phyloP scores from a whole-genome alignment of 768 basidiomycete species.

The Leccinum fibrillosum region DNA sequence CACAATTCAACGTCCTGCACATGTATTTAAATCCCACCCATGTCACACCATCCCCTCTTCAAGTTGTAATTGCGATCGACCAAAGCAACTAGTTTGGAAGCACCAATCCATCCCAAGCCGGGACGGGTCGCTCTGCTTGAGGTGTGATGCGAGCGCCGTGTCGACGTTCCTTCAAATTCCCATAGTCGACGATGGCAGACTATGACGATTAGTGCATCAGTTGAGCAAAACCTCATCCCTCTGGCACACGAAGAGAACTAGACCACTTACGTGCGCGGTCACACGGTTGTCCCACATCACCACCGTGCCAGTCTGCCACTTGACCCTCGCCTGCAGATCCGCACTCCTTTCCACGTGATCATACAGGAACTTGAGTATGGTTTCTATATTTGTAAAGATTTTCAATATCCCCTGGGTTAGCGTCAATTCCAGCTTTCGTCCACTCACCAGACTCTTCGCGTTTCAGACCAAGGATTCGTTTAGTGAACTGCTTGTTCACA shows the following conservation, averaged over 20 bases:
- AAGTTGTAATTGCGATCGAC: too few species aligned
- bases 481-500: conserved; percentile 83
- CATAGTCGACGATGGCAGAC: conserved; percentile 76
- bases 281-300: conserved; percentile 83
- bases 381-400: conserved; percentile 37
- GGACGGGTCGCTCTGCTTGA: conserved; percentile 76
- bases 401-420: neutral
- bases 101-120: conserved; percentile 52
- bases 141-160: conserved; percentile 82
- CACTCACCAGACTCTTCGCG: conserved; percentile 71
- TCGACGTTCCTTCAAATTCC: conserved; percentile 57
- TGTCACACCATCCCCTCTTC: too few species aligned
- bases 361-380: conserved; percentile 63
- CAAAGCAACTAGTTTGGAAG: conserved; percentile 21
- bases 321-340: conserved; percentile 75
- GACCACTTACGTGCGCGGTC: conserved; percentile 57
- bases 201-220: conserved; percentile 26
- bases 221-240: neutral
- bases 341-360: conserved; percentile 74
- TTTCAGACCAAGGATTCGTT: conserved; percentile 79
- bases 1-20: too few species aligned
- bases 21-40: too few species aligned
- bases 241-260: neutral
- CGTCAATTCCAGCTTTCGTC: conserved; percentile 6
- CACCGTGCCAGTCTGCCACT: conserved; percentile 74